A percentile compares a stretch with the other conserved stretches of the same genome.
phyloP scores from a whole-genome alignment of 768 basidiomycete species.

The Boletus edulis region DNA sequence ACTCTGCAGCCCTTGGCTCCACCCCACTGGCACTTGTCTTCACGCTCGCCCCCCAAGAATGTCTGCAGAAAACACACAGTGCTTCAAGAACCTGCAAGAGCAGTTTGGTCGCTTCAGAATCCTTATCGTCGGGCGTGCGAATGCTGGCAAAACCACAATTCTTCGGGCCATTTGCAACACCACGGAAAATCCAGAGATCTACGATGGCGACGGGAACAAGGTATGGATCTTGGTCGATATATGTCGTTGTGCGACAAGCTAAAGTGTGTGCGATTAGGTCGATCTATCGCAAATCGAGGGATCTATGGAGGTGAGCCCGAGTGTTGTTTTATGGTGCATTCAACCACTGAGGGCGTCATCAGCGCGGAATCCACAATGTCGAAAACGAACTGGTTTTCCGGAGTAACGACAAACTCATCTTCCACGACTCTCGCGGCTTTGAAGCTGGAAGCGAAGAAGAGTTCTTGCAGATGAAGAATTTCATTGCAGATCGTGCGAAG shows the following conservation, averaged over 20 bases:
- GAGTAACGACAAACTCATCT: conserved; percentile 2
- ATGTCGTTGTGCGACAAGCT: not conserved
- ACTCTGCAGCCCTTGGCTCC: too few species aligned
- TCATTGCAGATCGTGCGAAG: not conserved
- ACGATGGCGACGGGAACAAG: not conserved
- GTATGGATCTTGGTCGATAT: not conserved
- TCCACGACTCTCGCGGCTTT: not conserved
- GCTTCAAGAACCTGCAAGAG: not conserved
- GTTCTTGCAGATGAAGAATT: not conserved
- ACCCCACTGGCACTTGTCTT: too few species aligned
- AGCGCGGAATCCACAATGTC: not conserved
- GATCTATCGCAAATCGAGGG: not conserved
- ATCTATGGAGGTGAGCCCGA: not conserved
- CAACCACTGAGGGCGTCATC: not conserved
- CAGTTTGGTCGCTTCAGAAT: not conserved
- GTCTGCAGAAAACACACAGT: not conserved
- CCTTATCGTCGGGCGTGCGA: conserved; percentile 3
- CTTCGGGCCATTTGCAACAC: conserved; percentile 3
- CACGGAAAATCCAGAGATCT: conserved; percentile 6
- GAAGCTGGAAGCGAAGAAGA: not conserved
- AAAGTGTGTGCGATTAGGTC: not conserved
- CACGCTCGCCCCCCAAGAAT: not conserved
- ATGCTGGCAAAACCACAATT: conserved; percentile 4
- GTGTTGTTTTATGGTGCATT: not conserved
- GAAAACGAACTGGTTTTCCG: conserved; percentile 1